Percentiles rank a stretch among this genome's conserved stretches.
These are phyloP conservation scores for Xylogone sp. DNA, from an alignment of 2,329 filamentous ascomycete genomes.

Conservation along the genomic window DNA sequence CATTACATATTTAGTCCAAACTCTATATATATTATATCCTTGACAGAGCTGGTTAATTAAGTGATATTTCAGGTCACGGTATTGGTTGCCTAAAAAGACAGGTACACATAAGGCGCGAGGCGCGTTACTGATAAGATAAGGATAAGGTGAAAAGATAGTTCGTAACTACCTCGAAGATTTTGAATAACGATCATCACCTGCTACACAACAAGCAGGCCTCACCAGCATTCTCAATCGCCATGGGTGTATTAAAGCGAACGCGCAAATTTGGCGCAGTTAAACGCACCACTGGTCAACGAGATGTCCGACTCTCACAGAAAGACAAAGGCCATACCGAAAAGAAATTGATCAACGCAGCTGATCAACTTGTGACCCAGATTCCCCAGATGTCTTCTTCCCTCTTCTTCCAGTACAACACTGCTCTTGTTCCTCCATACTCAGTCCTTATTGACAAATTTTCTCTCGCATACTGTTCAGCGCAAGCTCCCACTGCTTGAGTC, in stretches of 20 bases:
- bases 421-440: conserved; percentile 77
- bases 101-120: no score
- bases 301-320: conserved; percentile 80
- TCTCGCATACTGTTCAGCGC: conserved; percentile 84
- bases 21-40: no score
- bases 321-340: conserved; percentile 61
- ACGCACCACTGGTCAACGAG: conserved; percentile 75
- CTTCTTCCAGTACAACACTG: conserved; percentile 87
- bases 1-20: no score
- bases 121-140: no score
- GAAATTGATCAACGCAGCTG: conserved; percentile 48
- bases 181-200: no score
- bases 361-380: conserved; percentile 30
- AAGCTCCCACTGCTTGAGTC: conserved; percentile 85
- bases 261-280: conserved; percentile 50
- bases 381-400: conserved; percentile 78
- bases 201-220: no score
- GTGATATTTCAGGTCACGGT: no score
- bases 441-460: conserved; percentile 65
- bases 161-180: no score
- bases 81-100: no score
- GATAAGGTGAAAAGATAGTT: no score
- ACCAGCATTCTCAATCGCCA: no score
- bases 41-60: no score
- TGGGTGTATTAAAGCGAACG: conserved; percentile 25